These are phyloP conservation scores for Tetracladium marchalianum DNA, from an alignment of 495 filamentous ascomycete species.

Conservation along the genomic window DNA sequence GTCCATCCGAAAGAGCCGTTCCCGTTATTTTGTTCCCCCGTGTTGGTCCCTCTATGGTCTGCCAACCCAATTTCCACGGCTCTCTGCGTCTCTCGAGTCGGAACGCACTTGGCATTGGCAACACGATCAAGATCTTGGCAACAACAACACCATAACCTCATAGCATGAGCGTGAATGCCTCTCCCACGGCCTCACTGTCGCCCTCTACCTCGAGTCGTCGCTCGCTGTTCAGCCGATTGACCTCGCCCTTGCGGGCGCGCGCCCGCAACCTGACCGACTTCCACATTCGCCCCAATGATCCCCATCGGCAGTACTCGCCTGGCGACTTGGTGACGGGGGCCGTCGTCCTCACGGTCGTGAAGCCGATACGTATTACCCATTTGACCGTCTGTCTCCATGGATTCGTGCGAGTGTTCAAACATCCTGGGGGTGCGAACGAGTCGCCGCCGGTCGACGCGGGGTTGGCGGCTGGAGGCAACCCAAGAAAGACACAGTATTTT, in stretches of 20 bases:
- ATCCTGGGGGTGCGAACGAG: constrained; percentile 56
- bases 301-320: constrained; percentile 73
- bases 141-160: constrained; percentile 4
- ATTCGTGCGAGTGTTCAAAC: constrained; percentile 79
- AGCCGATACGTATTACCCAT: constrained; percentile 81
- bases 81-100: too few species aligned
- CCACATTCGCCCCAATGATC: constrained; percentile 72
- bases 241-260: constrained; percentile 48
- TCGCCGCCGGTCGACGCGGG: constrained; percentile 33
- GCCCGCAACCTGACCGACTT: constrained; percentile 69
- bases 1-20: too few species aligned
- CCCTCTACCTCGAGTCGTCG: constrained; percentile 16
- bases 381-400: constrained; percentile 81
- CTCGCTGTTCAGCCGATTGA: constrained; percentile 49
- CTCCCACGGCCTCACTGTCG: constrained; percentile 12
- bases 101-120: too few species aligned
- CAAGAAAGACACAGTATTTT: constrained; percentile 53
- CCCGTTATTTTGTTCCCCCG: too few species aligned
- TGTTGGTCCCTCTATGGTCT: too few species aligned
- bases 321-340: constrained; percentile 56
- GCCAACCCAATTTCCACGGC: too few species aligned
- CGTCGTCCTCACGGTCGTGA: constrained; percentile 71
- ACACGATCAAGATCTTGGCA: constrained; percentile 18
- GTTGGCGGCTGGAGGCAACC: constrained; percentile 35
- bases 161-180: constrained; percentile 21